These are phyloP conservation scores for Fusarium sp. DNA, from an alignment of 2,329 filamentous ascomycete species.

Conservation along the genomic window DNA sequence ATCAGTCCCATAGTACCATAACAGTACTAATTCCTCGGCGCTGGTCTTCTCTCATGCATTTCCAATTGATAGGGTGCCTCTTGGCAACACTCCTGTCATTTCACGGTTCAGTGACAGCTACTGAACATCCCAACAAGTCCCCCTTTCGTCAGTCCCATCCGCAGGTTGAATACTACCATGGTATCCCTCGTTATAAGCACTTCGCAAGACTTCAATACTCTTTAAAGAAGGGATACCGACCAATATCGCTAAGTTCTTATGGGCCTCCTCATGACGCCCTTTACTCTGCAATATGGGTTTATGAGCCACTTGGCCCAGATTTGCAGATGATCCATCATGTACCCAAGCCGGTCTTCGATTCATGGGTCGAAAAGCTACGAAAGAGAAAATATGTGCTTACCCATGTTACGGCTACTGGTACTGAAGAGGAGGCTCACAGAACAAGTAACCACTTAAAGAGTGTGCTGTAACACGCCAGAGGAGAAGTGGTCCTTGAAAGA, in stretches of 20 bases:
- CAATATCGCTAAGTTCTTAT: constrained; percentile 26
- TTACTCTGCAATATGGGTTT: constrained; percentile 25
- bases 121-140: background rate
- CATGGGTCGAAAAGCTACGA: constrained; percentile 15
- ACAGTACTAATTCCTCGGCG: background rate
- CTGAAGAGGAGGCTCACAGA: constrained; percentile 1
- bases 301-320: background rate
- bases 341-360: background rate
- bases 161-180: constrained; percentile 13
- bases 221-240: background rate
- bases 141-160: background rate
- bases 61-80: background rate
- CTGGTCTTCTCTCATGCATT: background rate
- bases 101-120: background rate
- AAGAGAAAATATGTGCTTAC: background rate
- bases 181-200: background rate
- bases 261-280: constrained; percentile 8
- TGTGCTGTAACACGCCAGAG: too few relatives aligned
- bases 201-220: background rate
- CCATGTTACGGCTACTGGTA: constrained; percentile 20
- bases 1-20: background rate
- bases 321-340: constrained; percentile 10
- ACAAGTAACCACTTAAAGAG: too few relatives aligned
- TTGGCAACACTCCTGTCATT: background rate
- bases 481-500: too few relatives aligned